phyloP scores from a whole-genome alignment of 2,329 filamentous ascomycete species.

The Nectriaceae sp. region DNA sequence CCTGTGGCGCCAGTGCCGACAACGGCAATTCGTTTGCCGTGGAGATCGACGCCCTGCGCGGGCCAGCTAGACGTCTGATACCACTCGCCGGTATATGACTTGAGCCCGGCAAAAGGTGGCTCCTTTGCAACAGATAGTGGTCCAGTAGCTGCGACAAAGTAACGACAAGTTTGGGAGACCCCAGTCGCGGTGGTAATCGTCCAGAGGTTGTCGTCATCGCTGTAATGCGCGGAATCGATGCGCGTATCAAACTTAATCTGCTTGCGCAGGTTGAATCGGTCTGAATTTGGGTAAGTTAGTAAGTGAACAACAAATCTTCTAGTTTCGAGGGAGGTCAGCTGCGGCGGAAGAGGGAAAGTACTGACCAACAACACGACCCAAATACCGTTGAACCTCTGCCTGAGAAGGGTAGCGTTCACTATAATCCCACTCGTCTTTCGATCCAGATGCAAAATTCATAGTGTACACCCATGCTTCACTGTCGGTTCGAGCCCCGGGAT shows the following conservation, averaged over 20 bases:
- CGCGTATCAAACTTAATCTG: conserved; percentile 5
- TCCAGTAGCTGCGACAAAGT: conserved; percentile 13
- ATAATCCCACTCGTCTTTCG: conserved; percentile 6
- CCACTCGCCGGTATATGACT: conserved; percentile 4
- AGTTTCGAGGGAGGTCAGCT: neutral
- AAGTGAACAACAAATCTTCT: neutral
- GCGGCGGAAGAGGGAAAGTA: neutral
- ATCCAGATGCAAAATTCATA: conserved; percentile 2
- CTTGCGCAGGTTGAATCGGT: conserved; percentile 5
- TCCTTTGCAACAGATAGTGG: conserved; percentile 7
- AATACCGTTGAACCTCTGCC: conserved; percentile 10
- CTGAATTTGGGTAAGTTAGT: neutral
- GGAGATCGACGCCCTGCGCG: conserved; percentile 2
- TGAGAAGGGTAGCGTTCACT: conserved; percentile 10
- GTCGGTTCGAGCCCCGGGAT: conserved; percentile 16
- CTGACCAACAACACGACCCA: conserved; percentile 10
- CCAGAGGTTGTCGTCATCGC: conserved; percentile 1
- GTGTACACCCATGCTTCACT: conserved; percentile 13
- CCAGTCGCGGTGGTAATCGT: conserved; percentile 8
- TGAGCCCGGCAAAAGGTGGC: conserved; percentile 7
- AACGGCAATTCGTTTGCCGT: conserved; percentile 9
- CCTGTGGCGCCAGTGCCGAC: conserved; percentile 15
- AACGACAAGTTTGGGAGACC: conserved; percentile 1
- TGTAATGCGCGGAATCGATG: conserved; percentile 5
- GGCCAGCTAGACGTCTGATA: conserved; percentile 12